Evolutionary conservation across 805 yeast genomes (phyloP), one percentile per base, ranked within the genome.

Genomic region (Candida oleophila): DNA sequence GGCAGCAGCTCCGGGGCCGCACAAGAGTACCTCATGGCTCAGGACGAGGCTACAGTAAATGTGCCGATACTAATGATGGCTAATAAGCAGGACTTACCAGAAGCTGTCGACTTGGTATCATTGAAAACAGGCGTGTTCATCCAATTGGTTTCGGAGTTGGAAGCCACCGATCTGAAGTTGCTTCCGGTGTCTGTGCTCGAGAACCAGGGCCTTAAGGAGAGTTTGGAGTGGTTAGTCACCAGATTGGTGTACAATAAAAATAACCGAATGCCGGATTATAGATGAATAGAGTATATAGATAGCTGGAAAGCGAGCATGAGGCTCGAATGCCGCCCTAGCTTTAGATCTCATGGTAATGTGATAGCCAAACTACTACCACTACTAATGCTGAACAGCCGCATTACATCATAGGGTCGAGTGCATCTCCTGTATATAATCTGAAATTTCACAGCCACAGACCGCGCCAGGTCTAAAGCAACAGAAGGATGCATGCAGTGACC

Each of bases 1-100:
- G n/a, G 39, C n/a, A 18, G 7, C 5, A 22, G 22, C 16, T 42
- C 20, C 19, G 48, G 47, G 37, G 48, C 50, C 38, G 56, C 54
- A 7, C 15, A 30, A 46, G 14, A 45, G 76, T 42, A 77, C 77
- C 60, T 32, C 49, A 51, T 38, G 54, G 34, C 30, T 25, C 30
- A 25, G 21, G 55, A 55, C 35, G 46, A 35, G 11, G 50, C 47
- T 19, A 51, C 55, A 22, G 90, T 68, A 47, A 73, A 95, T 25
- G 85, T 90, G 15, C 99, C 98, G 1, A 82, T 92, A 8, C 73
- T 92, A 47, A 92, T 92, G 97, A 74, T 92, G 59, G 98, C 97
- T 5, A 92, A 94, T 64, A 94, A 94, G 63, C 97, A 91, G 69
- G 98, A 94, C 55, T 62, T 72, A 49, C 77, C 77, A 28, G 72